These are phyloP conservation scores for Solanum corneliomulleri DNA, from an alignment of 257 asterid species.

Conservation along the genomic window DNA sequence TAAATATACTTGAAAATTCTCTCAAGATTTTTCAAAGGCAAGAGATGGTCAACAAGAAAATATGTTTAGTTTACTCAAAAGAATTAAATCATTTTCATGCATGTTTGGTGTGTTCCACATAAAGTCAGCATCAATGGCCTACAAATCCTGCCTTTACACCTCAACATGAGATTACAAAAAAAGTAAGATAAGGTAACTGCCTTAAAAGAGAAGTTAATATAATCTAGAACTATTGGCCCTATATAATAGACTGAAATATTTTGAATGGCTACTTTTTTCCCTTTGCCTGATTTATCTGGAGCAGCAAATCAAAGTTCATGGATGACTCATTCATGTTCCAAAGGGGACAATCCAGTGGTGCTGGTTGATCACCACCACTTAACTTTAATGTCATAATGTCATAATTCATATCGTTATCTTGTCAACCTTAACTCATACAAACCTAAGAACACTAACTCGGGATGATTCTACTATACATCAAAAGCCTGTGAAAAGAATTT, in stretches of 20 bases:
- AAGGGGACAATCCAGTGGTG: not conserved
- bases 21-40: not conserved
- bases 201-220: not conserved
- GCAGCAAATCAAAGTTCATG: not conserved
- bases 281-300: not conserved
- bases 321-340: not conserved
- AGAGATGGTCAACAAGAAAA: not conserved
- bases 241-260: not conserved
- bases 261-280: not conserved
- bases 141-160: not conserved
- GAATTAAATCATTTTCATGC: not conserved
- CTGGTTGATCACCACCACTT: not conserved
- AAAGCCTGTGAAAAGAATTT: not conserved
- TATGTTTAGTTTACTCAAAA: not conserved
- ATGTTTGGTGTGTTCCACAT: not conserved
- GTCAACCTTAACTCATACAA: not conserved
- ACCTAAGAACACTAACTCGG: not conserved
- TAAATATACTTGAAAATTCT: too few species aligned
- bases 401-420: not conserved
- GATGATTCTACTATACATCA: not conserved
- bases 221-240: not conserved
- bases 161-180: not conserved
- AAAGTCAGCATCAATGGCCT: not conserved
- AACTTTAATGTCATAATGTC: not conserved
- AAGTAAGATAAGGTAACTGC: not conserved